Evolutionary conservation across 2,329 filamentous ascomycete species (phyloP).

Genomic region (Cordyceps javanica): DNA sequence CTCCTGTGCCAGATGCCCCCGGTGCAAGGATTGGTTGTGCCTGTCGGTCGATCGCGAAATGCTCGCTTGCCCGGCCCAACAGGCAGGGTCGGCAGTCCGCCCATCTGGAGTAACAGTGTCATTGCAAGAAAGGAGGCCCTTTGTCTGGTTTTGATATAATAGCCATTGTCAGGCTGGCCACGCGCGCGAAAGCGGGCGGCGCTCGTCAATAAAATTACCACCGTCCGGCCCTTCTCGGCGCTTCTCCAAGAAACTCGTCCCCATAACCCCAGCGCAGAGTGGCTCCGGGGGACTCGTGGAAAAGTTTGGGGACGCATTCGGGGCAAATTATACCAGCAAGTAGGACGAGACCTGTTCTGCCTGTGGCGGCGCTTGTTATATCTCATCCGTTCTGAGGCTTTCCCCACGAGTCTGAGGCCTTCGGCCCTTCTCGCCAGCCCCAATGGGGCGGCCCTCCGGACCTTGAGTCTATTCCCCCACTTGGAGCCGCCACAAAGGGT

Average conservation of each 20-base stretch:
- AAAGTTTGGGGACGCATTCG: neutral
- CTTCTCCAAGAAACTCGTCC: slow-evolving; percentile 1
- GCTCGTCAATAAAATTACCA: neutral
- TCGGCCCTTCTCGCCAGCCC: slow-evolving; percentile 12
- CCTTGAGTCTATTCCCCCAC: neutral
- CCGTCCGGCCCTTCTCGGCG: slow-evolving; percentile 12
- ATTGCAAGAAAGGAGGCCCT: too few species aligned
- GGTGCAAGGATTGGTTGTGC: too few species aligned
- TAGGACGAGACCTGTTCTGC: too few species aligned
- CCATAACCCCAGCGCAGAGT: slow-evolving; percentile 5
- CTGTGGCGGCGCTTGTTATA: neutral
- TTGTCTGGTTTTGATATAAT: neutral
- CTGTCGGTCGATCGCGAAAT: too few species aligned
- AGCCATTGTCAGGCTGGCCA: neutral
- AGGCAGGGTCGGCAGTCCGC: too few species aligned
- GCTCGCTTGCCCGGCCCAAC: too few species aligned
- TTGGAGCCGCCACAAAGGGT: neutral
- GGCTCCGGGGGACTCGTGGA: slow-evolving; percentile 1
- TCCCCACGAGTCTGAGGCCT: neutral
- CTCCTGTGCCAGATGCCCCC: neutral
- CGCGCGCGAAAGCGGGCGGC: neutral
- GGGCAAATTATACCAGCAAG: too few species aligned
- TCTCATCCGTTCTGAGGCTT: neutral
- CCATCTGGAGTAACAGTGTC: too few species aligned
- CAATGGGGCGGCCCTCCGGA: neutral